Evolutionary conservation across 352 stramenopile genomes (phyloP), one percentile per base, ranked within the genome.

Genomic region (Globisporangium paroecandrum): DNA sequence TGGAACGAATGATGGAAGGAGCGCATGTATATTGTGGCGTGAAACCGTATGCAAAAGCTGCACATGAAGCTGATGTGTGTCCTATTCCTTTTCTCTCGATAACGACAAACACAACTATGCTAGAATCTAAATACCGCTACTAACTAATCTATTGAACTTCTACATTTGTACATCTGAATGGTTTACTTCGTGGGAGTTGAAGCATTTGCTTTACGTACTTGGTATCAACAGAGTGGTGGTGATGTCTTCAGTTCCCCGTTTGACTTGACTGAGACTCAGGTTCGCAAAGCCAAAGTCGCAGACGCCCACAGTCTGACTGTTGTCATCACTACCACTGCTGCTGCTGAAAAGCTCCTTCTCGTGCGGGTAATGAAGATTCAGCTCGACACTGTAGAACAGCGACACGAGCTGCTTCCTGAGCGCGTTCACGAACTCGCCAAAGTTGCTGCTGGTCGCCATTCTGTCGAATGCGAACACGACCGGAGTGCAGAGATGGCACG

Each of bases 361-460:
- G 53, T 68, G 62, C 1, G 36, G 18, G n/a, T 24, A 38, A 13
- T 68, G 62, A 20, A 68, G 51, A 20, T 53, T 29, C 24, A 68
- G 62, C 24, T 51, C 62, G 5, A 62, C 36, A 15, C 32, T 38
- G 34, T 46, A 55, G 38, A 68, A 61, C 4, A 68, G 38, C 12
- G 24, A 3, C 4, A 25, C 1, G 34, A 68, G 25, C 25, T 62
- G 24, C 3, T 27, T 9, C 1, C n/a, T 51, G 18, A 27, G 53
- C 5, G 9, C 3, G 2, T 6, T 36, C 5, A 47, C 0, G 22
- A 46, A 46, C 15, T 55, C 51, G 7, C 20, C 3, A 10, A 22
- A 29, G 15, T 18, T 18, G 38, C 3, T 22, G 18, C 53, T 56
- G 0, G n/a, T 62, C 3, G n/a, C 25, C 4, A 13, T 32, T 22